Evolutionary conservation across 192 early-diverging fungal genomes (phyloP).

Genomic region (Rhizoclosmatium sp.): DNA sequence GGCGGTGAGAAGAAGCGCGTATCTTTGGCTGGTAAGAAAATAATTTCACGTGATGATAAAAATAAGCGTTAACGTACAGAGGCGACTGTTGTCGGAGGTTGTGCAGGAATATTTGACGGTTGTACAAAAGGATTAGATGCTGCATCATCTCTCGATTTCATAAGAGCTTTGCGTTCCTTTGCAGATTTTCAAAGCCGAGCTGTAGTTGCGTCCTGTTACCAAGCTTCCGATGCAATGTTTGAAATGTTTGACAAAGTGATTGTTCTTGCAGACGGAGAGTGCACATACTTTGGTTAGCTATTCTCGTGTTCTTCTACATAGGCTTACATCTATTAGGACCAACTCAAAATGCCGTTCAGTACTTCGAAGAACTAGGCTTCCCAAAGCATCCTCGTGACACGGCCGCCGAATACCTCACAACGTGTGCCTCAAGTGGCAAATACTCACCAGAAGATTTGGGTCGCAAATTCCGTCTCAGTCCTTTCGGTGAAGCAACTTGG

Average conservation of each 20-base stretch:
- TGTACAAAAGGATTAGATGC: slow-evolving; percentile 80
- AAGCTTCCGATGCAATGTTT: slow-evolving; percentile 79
- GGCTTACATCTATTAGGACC: slow-evolving; percentile 4
- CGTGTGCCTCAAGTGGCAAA: background rate
- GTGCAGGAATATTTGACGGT: slow-evolving; percentile 62
- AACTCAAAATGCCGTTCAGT: slow-evolving; percentile 20
- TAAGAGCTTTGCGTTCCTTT: slow-evolving; percentile 75
- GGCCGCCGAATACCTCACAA: slow-evolving; percentile 24
- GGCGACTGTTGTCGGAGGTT: slow-evolving; percentile 48
- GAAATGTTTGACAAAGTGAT: slow-evolving; percentile 67
- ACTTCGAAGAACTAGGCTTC: slow-evolving; percentile 27
- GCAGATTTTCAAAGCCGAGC: slow-evolving; percentile 67
- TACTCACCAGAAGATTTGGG: slow-evolving; percentile 12
- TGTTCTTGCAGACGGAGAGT: slow-evolving; percentile 50
- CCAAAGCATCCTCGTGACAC: slow-evolving; percentile 27
- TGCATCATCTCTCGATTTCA: slow-evolving; percentile 82
- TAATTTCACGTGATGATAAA: background rate
- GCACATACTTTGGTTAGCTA: slow-evolving; percentile 50
- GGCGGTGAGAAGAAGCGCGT: slow-evolving; percentile 89
- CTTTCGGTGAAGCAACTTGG: background rate
- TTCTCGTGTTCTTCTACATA: background rate
- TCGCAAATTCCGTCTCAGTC: background rate
- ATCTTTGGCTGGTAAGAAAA: slow-evolving; percentile 80
- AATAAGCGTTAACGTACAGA: slow-evolving; percentile 42
- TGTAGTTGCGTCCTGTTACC: slow-evolving; percentile 52